Conservation (phyloP, 768 basidiomycete species). For the Naganishia antarctica region DNA sequence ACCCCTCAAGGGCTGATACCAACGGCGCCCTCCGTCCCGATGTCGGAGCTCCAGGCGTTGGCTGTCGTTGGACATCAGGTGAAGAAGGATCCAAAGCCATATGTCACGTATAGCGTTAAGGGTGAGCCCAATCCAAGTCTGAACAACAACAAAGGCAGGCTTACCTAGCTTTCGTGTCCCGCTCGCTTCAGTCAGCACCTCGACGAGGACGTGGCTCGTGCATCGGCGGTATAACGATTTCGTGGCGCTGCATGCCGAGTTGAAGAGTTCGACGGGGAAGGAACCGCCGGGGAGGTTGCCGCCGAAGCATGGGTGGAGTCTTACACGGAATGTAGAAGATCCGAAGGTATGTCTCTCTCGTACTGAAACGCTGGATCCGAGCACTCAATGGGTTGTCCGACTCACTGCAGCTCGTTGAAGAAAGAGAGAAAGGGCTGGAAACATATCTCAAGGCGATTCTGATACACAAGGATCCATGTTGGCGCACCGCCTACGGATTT, state of each 20-base stretch:
- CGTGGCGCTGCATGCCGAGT: slow-evolving; percentile 73
- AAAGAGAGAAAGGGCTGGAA: slow-evolving; percentile 72
- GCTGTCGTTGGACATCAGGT: slow-evolving; percentile 43
- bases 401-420: slow-evolving; percentile 59
- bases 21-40: too few relatives aligned
- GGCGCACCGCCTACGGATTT: slow-evolving; percentile 74
- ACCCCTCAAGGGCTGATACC: too few relatives aligned
- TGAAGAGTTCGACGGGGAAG: slow-evolving; percentile 71
- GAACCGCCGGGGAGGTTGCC: slow-evolving; percentile 76
- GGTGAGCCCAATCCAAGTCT: slow-evolving; percentile 28
- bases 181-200: slow-evolving; percentile 60
- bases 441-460: slow-evolving; percentile 79
- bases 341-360: slow-evolving; percentile 50
- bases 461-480: slow-evolving; percentile 70
- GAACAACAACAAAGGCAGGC: too few relatives aligned
- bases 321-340: slow-evolving; percentile 56
- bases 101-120: slow-evolving; percentile 46
- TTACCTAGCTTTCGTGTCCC: slow-evolving; percentile 1
- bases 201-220: slow-evolving; percentile 88
- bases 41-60: slow-evolving; percentile 46
- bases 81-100: slow-evolving; percentile 41
- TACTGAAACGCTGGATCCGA: neutral
- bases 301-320: slow-evolving; percentile 67
- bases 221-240: slow-evolving; percentile 95
- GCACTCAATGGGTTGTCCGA: neutral